Conservation (phyloP, 257 asterid genomes). For the Ballota nigra region DNA sequence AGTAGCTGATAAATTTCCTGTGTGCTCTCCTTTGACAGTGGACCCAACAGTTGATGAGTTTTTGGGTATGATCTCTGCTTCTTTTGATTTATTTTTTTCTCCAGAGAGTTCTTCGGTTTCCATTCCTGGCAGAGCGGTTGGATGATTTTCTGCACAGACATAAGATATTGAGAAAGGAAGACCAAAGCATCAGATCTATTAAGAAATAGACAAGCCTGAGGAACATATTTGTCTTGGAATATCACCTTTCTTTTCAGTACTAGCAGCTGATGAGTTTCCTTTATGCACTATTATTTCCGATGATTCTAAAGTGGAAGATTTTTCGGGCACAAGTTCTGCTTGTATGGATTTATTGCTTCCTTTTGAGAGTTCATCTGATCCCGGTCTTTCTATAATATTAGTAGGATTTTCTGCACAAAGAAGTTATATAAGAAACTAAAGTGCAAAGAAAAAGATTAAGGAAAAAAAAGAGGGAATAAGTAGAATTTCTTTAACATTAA, state of each 20-base stretch:
- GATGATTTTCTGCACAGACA: slow-evolving; percentile 26
- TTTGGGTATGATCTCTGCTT: slow-evolving; percentile 19
- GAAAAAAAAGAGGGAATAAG: not conserved
- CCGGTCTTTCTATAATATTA: slow-evolving; percentile 14
- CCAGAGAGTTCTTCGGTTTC: slow-evolving; percentile 32
- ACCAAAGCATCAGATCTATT: not conserved
- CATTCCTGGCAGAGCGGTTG: slow-evolving; percentile 12
- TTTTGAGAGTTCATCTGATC: slow-evolving; percentile 29
- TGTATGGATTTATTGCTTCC: slow-evolving; percentile 27
- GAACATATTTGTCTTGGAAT: not conserved
- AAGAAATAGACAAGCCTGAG: slow-evolving; percentile 7
- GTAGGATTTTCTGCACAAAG: slow-evolving; percentile 27
- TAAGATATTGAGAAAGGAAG: slow-evolving; percentile 1
- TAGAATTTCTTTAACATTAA: not conserved
- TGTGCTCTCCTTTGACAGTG: slow-evolving; percentile 20
- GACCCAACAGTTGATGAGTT: slow-evolving; percentile 20
- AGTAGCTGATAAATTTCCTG: slow-evolving; percentile 20
- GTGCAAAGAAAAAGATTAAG: not conserved
- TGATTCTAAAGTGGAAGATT: slow-evolving; percentile 17
- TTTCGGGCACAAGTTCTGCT: slow-evolving; percentile 21
- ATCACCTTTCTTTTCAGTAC: slow-evolving; percentile 36
- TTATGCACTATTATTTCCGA: slow-evolving; percentile 20
- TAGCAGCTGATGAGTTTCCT: slow-evolving; percentile 19
- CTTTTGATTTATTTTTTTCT: slow-evolving; percentile 26
- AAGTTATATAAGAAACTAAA: not conserved